Evolutionary conservation across 169 alveolate genomes (phyloP), one percentile per base, ranked within the genome.

Genomic region (Babesia sp.): DNA sequence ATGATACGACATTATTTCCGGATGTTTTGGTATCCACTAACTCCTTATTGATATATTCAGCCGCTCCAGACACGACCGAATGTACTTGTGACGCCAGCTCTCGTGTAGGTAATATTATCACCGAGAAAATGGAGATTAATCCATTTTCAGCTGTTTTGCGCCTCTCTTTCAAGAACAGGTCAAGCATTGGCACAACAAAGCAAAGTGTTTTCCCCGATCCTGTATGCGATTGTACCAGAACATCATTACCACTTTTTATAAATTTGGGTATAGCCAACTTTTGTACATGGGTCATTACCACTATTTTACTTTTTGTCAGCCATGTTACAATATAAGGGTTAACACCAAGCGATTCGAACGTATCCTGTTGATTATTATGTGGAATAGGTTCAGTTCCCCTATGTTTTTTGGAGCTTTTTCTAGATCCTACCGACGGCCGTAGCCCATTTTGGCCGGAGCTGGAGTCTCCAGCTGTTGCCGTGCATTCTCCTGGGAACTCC

Each of bases 201-300:
- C 98, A 96, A 28, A 96, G 90, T 0, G 99, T 96, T 80, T 97
- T 96, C 31, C 99, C 99, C 20, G 98, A 93, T 11, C 99, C 99
- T 0, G 89, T 81, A 14, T 77, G 75, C 0, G 89, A 71, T 39
- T 81, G 89, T 12, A 81, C 89, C 31, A 81, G 28, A 1, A 81
- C 84, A 20, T 81, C 89, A 34, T 55, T 71, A 5, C 79, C 84
- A 31, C 51, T 46, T 50, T 55, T 28, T 1, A 81, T n/a, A 42
- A 81, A 59, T 29, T 34, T 26, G 33, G 74, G 74, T 20, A 81
- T 71, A 14, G 74, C 54, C 48, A 81, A 26, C 5, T 59, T 48
- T 48, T 81, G 89, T n/a, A 81, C 85, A 14, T 41, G 54, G n/a
- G 89, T 81, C 76, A 72, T 45, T 36, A 20, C 51, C n/a, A 44